Evolutionary conservation across 2,329 filamentous ascomycete species (phyloP), one percentile per base, ranked within the genome.

Genomic region (Juglanconis oblonga): DNA sequence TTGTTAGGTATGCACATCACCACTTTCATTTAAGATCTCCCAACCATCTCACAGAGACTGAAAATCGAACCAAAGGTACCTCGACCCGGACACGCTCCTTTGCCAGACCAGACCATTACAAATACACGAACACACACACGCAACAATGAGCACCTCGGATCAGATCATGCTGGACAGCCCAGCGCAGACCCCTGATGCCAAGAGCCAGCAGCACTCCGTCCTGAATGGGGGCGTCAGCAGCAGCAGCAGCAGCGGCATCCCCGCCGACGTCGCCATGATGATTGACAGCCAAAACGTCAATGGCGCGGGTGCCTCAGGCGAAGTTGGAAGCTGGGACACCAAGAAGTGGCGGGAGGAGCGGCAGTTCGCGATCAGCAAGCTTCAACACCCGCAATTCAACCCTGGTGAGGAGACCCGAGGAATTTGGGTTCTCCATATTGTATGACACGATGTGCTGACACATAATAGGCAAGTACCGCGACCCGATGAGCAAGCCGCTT

Each of bases 321-420:
- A 69, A 70, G 45, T 67, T 65, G 29, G 68, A 70, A 50, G 69
- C 54, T 71, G 69, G 65, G 69, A 70, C 55, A 69, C 71, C 13
- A 74, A 73, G 64, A 75, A 77, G 67, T 70, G 70, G 56, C 75
- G 69, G 50, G 79, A 83, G 7, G 81, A 83, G 49, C 71, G 69
- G 44, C 76, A 81, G 4, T 56, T 63, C 4, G 66, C 70, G 9
- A 77, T 72, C 48, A 59, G 70, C 2, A 76, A 68, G 24, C 72
- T 84, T 0, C 59, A 70, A 1, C 80, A 84, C 62, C 73, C 74
- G 48, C 72, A 74, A 9, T 83, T 83, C 66, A 78, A 76, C 57
- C 74, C 77, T 5, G 71, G 81, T 82, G 69, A 65, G 77, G 9
- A 11, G 29, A 3, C 33, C 33, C 13, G 11, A 7, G 29, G 6